These are phyloP conservation scores for Eutypa lata DNA, from an alignment of 2,329 filamentous ascomycete genomes.

Conservation along the genomic window DNA sequence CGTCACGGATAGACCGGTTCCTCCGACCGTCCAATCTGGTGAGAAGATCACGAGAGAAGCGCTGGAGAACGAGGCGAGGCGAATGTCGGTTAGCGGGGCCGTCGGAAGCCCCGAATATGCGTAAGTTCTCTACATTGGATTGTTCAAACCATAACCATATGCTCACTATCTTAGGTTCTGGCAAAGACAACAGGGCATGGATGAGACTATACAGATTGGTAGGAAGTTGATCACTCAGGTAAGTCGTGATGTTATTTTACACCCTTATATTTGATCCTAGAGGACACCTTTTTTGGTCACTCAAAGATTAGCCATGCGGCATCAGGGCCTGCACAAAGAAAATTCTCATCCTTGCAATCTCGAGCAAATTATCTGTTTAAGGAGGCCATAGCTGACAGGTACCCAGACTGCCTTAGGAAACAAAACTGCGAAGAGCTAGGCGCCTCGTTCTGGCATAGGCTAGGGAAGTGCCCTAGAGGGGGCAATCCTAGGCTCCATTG, in stretches of 20 bases:
- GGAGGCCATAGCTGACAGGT: no score
- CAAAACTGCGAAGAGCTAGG: background rate
- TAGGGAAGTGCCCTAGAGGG: background rate
- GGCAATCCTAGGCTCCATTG: background rate
- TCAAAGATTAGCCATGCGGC: no score
- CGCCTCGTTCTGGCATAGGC: background rate
- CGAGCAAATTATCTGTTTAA: no score
- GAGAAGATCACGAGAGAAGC: constrained; percentile 63
- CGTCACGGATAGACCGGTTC: constrained; percentile 45
- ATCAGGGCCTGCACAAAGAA: no score
- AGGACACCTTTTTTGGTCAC: no score
- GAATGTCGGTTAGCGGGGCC: constrained; percentile 42
- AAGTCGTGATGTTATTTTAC: constrained; percentile 3
- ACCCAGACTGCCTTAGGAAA: background rate
- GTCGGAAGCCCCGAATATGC: constrained; percentile 49
- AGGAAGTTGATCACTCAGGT: constrained; percentile 51
- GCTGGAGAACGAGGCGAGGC: constrained; percentile 62
- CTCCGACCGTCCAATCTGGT: constrained; percentile 45
- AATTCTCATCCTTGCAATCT: no score
- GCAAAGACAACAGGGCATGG: constrained; percentile 56
- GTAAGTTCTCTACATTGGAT: constrained; percentile 32
- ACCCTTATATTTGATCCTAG: no score
- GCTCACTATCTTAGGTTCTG: constrained; percentile 47
- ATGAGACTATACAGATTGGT: constrained; percentile 56
- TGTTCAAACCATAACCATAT: background rate